Evolutionary conservation across 257 asterid species (phyloP), one percentile per base, ranked within the genome.

Genomic region (Solanum paucissectum): DNA sequence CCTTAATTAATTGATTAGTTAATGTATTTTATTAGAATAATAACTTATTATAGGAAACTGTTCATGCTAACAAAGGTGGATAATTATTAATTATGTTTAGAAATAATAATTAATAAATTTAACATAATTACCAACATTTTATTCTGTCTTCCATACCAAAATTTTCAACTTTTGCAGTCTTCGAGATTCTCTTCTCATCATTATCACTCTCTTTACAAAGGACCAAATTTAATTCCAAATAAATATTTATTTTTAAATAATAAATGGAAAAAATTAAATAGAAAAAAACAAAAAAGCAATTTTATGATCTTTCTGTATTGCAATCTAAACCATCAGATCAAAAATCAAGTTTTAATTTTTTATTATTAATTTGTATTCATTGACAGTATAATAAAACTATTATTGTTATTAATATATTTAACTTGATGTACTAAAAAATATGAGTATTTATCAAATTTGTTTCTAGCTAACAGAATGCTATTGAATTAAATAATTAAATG

Each of bases 321-420:
- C n/a, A 71, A 68, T 87, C 85, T 88, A 88, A 91, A 89, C 88
- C 91, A 83, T 71, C 85, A 89, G 88, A 90, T 88, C 62, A 83
- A 89, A 88, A 87, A 88, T 87, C 88, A 44, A 84, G 83, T 83
- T 88, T 76, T 12, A 21, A 10, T 0, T 10, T 9, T 2, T 23
- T 5, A 20, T 4, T 6, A 37, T 76, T 38, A 40, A 76, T 3
- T 23, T 37, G 14, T 76, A 40, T 40, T 6, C 6, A n/a, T 1
- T 1, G 9, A 38, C 0, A 23, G 7, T 76, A 4, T 37, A 21
- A 75, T 37, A 37, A 18, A 9, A 16, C 0, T 32, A 7, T 71
- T 16, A 6, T 36, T 5, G 1, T 6, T 74, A 74, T 23, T 21
- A 37, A n/a, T 38, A 11, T 12, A 38, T 40, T 23, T 38, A 76